These are phyloP conservation scores for Betula pendula DNA, from an alignment of 306 rosid species.

Conservation along the genomic window DNA sequence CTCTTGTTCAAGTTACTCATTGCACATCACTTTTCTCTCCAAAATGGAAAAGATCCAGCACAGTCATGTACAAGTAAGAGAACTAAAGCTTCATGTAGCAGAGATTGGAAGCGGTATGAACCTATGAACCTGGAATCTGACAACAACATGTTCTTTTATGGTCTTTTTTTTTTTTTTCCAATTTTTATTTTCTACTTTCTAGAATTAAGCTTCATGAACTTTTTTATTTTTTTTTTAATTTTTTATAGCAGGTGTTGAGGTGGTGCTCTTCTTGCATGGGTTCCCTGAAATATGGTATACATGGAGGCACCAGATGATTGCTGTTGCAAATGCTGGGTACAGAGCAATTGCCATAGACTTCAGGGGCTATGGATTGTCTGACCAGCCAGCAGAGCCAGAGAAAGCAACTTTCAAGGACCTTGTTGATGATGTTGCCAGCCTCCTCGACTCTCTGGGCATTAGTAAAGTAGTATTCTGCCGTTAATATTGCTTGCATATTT, in stretches of 20 bases:
- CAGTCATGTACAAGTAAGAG: constrained; percentile 55
- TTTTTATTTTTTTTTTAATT: too few relatives aligned
- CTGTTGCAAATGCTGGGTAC: constrained; percentile 59
- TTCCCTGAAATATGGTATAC: constrained; percentile 85
- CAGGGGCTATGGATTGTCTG: constrained; percentile 79
- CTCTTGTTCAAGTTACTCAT: too few relatives aligned
- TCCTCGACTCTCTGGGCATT: constrained; percentile 57
- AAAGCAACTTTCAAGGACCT: constrained; percentile 47
- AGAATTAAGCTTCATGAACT: too few relatives aligned
- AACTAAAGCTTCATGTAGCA: constrained; percentile 71
- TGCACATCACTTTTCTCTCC: too few relatives aligned
- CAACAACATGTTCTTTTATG: background rate
- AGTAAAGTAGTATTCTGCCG: constrained; percentile 36
- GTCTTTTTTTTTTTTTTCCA: too few relatives aligned
- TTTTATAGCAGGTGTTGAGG: constrained; percentile 47
- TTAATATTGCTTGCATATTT: background rate
- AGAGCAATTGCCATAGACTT: constrained; percentile 68
- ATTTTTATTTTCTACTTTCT: too few relatives aligned
- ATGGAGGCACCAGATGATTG: constrained; percentile 76
- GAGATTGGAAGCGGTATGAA: constrained; percentile 51
- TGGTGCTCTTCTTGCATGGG: constrained; percentile 73
- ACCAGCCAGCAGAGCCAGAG: constrained; percentile 53
- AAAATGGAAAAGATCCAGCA: constrained; percentile 66
- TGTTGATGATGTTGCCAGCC: constrained; percentile 44
- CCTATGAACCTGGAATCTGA: background rate